These are phyloP conservation scores for Lichtheimia ornata DNA, from an alignment of 371 early-diverging fungal species.

Conservation along the genomic window DNA sequence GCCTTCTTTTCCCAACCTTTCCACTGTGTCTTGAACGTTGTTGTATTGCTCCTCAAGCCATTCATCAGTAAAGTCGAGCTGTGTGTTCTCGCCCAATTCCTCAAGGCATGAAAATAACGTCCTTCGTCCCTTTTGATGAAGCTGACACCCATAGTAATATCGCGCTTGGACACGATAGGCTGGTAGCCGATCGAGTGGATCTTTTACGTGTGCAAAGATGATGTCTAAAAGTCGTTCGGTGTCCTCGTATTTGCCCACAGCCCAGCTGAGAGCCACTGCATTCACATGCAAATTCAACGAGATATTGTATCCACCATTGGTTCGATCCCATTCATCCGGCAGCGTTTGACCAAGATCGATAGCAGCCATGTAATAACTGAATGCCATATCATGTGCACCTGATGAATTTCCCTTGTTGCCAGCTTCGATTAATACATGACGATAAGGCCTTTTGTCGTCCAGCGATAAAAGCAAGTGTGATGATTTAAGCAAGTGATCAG, in stretches of 20 bases:
- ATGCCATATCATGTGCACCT: constrained; percentile 46
- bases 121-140: constrained; percentile 30
- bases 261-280: constrained; percentile 39
- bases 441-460: constrained; percentile 24
- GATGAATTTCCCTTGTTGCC: constrained; percentile 38
- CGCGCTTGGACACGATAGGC: constrained; percentile 41
- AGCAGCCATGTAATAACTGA: constrained; percentile 34
- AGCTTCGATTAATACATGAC: constrained; percentile 31
- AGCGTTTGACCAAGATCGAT: constrained; percentile 18
- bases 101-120: constrained; percentile 29
- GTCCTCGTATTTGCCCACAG: constrained; percentile 35
- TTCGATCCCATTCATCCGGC: constrained; percentile 18
- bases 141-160: constrained; percentile 35
- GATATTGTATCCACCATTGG: constrained; percentile 12
- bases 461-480: constrained; percentile 18
- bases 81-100: constrained; percentile 28
- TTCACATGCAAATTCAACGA: constrained; percentile 34
- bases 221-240: constrained; percentile 28
- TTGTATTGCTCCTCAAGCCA: constrained; percentile 20
- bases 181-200: constrained; percentile 34
- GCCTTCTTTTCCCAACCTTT: constrained; percentile 18
- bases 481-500: constrained; percentile 46
- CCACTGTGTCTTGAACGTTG: constrained; percentile 15
- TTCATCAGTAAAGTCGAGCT: constrained; percentile 13
- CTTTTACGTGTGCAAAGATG: constrained; percentile 32